phyloP scores from a whole-genome alignment of 768 basidiomycete genomes.

The Boletus pseudopeckii region DNA sequence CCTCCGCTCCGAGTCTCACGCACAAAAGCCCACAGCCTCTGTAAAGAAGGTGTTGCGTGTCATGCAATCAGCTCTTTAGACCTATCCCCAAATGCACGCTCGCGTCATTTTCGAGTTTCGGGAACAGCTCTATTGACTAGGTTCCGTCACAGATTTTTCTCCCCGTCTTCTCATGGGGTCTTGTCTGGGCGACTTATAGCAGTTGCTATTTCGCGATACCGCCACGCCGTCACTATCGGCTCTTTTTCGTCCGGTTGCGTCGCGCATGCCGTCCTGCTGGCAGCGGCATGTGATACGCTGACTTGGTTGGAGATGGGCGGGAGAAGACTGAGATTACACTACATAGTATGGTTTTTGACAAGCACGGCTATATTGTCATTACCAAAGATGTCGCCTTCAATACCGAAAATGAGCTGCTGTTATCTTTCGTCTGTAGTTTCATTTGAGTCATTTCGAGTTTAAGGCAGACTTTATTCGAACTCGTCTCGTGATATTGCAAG shows the following conservation, averaged over 20 bases:
- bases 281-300: not conserved
- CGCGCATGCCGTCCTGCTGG: constrained; percentile 3
- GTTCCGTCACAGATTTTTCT: not conserved
- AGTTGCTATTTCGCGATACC: not conserved
- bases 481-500: not conserved
- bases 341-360: no score
- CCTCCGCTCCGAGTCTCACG: no score
- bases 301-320: not conserved
- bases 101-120: not conserved
- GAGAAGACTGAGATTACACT: not conserved
- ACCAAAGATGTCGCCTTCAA: not conserved
- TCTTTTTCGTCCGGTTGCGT: not conserved
- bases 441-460: no score
- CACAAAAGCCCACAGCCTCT: not conserved
- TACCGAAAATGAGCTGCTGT: not conserved
- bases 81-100: not conserved
- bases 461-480: not conserved
- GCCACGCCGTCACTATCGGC: constrained; percentile 2
- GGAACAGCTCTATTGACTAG: no score
- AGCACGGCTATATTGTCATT: not conserved
- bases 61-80: not conserved
- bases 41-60: no score
- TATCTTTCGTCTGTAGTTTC: not conserved
- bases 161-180: not conserved
- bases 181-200: not conserved